These are phyloP conservation scores for Trametes cinnabarina DNA, from an alignment of 768 basidiomycete genomes.

Conservation along the genomic window DNA sequence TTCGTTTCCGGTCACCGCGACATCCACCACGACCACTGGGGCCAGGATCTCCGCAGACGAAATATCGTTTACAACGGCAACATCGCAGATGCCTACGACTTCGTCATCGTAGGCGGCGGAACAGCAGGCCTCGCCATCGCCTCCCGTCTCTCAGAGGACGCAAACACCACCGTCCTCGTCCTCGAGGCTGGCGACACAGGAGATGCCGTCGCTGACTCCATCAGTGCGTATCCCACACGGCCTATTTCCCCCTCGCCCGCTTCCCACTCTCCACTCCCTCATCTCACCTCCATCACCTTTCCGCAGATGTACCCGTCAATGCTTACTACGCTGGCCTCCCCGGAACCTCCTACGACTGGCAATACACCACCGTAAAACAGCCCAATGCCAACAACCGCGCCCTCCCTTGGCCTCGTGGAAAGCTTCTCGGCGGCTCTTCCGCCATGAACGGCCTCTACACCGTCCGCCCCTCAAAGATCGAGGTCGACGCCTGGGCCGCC, in stretches of 20 bases:
- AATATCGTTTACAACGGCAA: conserved; percentile 41
- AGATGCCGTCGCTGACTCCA: conserved; percentile 31
- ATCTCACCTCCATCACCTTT: background rate
- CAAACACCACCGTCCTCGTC: conserved; percentile 43
- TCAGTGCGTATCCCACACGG: conserved; percentile 12
- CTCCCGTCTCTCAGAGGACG: conserved; percentile 44
- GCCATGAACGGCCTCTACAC: conserved; percentile 72
- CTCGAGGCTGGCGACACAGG: conserved; percentile 47
- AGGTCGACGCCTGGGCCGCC: conserved; percentile 46
- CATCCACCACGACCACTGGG: conserved; percentile 15
- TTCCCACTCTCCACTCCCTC: background rate
- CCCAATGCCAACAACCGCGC: conserved; percentile 40
- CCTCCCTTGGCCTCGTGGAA: conserved; percentile 60
- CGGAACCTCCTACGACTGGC: conserved; percentile 52
- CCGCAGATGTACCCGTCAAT: conserved; percentile 46
- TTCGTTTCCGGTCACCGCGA: conserved; percentile 23
- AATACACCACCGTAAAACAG: conserved; percentile 50
- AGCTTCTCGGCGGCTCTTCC: conserved; percentile 65
- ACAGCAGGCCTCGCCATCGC: conserved; percentile 48
- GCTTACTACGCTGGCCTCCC: conserved; percentile 54
- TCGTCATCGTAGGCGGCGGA: conserved; percentile 50
- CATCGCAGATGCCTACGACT: conserved; percentile 48
- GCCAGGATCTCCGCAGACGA: conserved; percentile 26
- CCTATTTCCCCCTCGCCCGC: background rate
- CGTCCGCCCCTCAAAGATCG: conserved; percentile 49